These are phyloP conservation scores for Fibroporia radiculosa DNA, from an alignment of 768 basidiomycete genomes.

Conservation along the genomic window DNA sequence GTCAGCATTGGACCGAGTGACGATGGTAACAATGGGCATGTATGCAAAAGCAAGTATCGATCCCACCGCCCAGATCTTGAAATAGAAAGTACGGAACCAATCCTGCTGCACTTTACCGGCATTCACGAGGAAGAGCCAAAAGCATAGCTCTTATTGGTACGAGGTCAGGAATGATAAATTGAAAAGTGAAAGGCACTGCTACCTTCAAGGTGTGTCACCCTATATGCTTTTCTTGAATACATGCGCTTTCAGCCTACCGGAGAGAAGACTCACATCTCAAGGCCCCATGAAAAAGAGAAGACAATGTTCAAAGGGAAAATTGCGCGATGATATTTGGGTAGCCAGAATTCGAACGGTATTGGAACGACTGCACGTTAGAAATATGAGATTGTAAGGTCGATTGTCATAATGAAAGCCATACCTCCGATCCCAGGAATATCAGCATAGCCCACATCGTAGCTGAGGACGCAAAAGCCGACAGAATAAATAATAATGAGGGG, in stretches of 20 bases:
- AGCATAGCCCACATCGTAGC: conserved; percentile 63
- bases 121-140: conserved; percentile 81
- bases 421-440: conserved; percentile 37
- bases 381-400: neutral
- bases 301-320: conserved; percentile 61
- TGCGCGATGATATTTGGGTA: conserved; percentile 31
- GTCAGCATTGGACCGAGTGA: conserved; percentile 51
- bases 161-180: neutral
- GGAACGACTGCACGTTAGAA: conserved; percentile 44
- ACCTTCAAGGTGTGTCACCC: conserved; percentile 81
- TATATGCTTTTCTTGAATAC: too few relatives aligned
- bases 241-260: neutral
- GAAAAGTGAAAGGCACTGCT: conserved; percentile 1
- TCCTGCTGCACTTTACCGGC: conserved; percentile 52
- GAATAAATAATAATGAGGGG: conserved; percentile 54
- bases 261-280: conserved; percentile 56
- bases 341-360: conserved; percentile 57
- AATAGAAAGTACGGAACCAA: conserved; percentile 74
- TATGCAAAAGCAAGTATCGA: conserved; percentile 51
- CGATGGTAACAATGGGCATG: conserved; percentile 64
- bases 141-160: conserved; percentile 57
- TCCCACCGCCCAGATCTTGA: conserved; percentile 65
- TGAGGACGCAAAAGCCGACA: conserved; percentile 61
- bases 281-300: conserved; percentile 60
- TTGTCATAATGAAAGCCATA: conserved; percentile 25